Conservation (phyloP, 2,329 filamentous ascomycete species). For the Ophiostoma novo-ulmi region DNA sequence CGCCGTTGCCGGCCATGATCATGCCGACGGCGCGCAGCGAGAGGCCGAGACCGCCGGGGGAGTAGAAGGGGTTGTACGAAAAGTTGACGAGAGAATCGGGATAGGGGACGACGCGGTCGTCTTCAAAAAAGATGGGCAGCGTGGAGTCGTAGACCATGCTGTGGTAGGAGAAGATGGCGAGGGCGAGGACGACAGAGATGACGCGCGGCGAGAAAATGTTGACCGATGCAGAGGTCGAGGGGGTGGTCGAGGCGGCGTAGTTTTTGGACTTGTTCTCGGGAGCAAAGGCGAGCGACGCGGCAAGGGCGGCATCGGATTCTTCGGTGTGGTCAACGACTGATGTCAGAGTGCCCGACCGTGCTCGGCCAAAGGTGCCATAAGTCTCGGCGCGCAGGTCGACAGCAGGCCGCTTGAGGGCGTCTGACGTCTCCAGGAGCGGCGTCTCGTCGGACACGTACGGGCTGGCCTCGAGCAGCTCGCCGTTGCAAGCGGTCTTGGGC, state of each 20-base stretch:
- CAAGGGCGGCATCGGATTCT: background rate
- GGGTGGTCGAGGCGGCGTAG: constrained; percentile 16
- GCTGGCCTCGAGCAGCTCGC: constrained; percentile 42
- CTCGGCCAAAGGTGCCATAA: constrained; percentile 62
- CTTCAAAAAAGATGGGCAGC: constrained; percentile 87
- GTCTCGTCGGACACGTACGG: constrained; percentile 60
- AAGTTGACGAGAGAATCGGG: constrained; percentile 22
- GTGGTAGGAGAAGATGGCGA: constrained; percentile 90
- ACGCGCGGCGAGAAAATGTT: constrained; percentile 57
- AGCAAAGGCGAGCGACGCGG: background rate
- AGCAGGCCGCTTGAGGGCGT: constrained; percentile 65
- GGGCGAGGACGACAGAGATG: constrained; percentile 69
- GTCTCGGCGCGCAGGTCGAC: constrained; percentile 72
- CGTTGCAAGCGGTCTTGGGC: constrained; percentile 42
- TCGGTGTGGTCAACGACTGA: constrained; percentile 32
- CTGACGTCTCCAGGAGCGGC: constrained; percentile 68
- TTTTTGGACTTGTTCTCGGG: background rate
- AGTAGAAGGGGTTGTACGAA: constrained; percentile 46
- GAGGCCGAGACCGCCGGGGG: constrained; percentile 58
- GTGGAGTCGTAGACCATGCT: constrained; percentile 93
- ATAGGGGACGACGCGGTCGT: constrained; percentile 49
- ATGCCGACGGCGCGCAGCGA: constrained; percentile 58
- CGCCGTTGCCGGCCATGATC: constrained; percentile 50
- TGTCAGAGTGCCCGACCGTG: constrained; percentile 32
- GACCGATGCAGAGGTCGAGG: constrained; percentile 26